These are phyloP conservation scores for Rubia tinctorum DNA, from an alignment of 305 asterid genomes.

Conservation along the genomic window DNA sequence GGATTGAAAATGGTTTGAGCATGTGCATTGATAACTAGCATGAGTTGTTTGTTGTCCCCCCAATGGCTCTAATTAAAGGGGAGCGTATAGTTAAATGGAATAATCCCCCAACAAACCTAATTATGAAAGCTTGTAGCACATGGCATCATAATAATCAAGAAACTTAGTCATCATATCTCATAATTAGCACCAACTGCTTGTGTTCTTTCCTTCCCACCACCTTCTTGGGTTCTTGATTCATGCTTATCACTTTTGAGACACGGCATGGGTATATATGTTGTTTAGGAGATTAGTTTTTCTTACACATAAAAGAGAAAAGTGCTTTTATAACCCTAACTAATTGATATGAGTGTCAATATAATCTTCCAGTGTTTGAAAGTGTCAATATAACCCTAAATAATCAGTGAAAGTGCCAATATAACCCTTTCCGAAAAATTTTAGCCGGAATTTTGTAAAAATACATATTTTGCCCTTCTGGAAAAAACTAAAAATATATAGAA, in stretches of 20 bases:
- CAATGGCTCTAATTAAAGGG: slow-evolving; percentile 13
- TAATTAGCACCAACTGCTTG: not conserved
- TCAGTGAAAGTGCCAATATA: too few species aligned
- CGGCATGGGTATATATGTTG: not conserved
- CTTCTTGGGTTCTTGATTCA: not conserved
- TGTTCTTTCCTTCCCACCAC: not conserved
- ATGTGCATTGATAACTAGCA: slow-evolving; percentile 37
- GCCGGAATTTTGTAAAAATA: too few species aligned
- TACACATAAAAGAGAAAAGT: too few species aligned
- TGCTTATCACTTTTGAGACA: not conserved
- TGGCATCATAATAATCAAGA: slow-evolving; percentile 19
- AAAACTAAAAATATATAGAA: too few species aligned
- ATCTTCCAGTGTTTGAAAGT: too few species aligned
- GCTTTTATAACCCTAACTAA: too few species aligned
- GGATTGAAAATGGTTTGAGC: slow-evolving; percentile 25
- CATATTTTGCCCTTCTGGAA: too few species aligned
- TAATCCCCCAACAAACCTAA: slow-evolving; percentile 35
- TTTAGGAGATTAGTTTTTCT: not conserved
- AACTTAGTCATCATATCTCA: not conserved
- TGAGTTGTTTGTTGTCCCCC: slow-evolving; percentile 43
- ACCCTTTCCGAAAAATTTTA: too few species aligned
- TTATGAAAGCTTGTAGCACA: slow-evolving; percentile 37
- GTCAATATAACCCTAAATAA: too few species aligned
- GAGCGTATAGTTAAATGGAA: slow-evolving; percentile 21
- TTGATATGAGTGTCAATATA: too few species aligned